phyloP scores from a whole-genome alignment of 345 rosid species.

The Ceriops zippeliana region DNA sequence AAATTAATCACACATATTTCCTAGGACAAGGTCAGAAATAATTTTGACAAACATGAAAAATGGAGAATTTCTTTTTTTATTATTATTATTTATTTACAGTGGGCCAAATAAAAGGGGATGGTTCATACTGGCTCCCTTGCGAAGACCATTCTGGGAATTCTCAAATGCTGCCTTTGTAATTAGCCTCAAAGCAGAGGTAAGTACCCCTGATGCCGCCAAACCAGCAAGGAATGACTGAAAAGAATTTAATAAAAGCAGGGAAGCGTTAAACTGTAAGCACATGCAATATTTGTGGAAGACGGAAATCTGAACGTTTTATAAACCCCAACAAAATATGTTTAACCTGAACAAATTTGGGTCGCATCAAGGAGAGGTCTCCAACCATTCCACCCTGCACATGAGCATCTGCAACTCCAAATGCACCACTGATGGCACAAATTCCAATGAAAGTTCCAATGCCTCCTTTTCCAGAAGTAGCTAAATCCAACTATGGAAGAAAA shows the following conservation, averaged over 20 bases:
- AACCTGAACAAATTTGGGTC: slow-evolving; percentile 64
- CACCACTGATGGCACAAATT: slow-evolving; percentile 53
- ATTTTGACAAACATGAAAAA: no score
- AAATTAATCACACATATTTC: no score
- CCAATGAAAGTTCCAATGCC: slow-evolving; percentile 64
- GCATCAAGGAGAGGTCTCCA: slow-evolving; percentile 84
- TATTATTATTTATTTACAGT: neutral
- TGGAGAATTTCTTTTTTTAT: no score
- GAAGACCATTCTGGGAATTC: slow-evolving; percentile 53
- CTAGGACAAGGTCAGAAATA: no score
- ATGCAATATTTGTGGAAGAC: neutral
- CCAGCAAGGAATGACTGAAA: slow-evolving; percentile 62
- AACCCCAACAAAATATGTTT: neutral
- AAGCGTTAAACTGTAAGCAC: neutral
- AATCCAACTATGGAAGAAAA: slow-evolving; percentile 50
- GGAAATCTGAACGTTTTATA: neutral
- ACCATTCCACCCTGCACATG: slow-evolving; percentile 85
- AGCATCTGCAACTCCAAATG: slow-evolving; percentile 84
- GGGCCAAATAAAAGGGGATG: neutral
- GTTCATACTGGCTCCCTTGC: slow-evolving; percentile 76
- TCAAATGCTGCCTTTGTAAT: slow-evolving; percentile 77
- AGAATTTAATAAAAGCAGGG: neutral
- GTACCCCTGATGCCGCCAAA: slow-evolving; percentile 66
- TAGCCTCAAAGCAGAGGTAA: slow-evolving; percentile 65
- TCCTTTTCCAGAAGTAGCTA: slow-evolving; percentile 74